Evolutionary conservation across 1,139 yeast species (phyloP), one percentile per base, ranked within the genome.

Genomic region (Hyphopichia khmerensis): DNA sequence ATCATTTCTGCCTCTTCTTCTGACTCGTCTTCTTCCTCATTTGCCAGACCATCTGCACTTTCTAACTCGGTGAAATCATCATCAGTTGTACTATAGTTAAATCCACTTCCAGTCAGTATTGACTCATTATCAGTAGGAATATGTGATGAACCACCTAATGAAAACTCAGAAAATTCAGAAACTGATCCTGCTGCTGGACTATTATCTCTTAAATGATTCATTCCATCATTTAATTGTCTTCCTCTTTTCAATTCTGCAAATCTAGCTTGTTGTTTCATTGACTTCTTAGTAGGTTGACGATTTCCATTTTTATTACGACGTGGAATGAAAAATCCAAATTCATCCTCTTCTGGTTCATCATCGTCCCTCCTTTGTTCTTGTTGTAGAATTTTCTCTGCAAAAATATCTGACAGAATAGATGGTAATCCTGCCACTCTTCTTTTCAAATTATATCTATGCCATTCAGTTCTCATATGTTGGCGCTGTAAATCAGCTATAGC

Each of bases 371-470:
- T 46, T 27, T 51, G 49, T 41, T 60, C 61, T 45, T 54, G 69
- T 31, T 56, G 59, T 46, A 72, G 59, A 44, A 87, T 78, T 59
- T 88, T 87, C 56, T 87, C 93, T 2, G 93, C 90, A 69, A 88
- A 89, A 9, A 83, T 72, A 45, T 87, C 90, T 1, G 96, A 84
- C 17, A 84, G 69, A 39, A 93, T 84, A 3, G 96, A 84, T 2
- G 91, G 84, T 49, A 93, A 69, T 38, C 80, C 79, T 2, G 96
- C 96, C 33, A 93, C 96, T 56, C 96, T 76, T 64, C 99, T 78
- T 65, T 93, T 93, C 59, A 93, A 75, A 59, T 93, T 91, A 62
- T 88, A 93, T 50, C 96, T 76, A 58, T 90, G 97, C 97, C 97
- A 91, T 48, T 91, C 97, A 1, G 96, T 84, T 60, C 88, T 89